phyloP scores from a whole-genome alignment of 371 early-diverging fungal genomes.

The Mortierella sp. region DNA sequence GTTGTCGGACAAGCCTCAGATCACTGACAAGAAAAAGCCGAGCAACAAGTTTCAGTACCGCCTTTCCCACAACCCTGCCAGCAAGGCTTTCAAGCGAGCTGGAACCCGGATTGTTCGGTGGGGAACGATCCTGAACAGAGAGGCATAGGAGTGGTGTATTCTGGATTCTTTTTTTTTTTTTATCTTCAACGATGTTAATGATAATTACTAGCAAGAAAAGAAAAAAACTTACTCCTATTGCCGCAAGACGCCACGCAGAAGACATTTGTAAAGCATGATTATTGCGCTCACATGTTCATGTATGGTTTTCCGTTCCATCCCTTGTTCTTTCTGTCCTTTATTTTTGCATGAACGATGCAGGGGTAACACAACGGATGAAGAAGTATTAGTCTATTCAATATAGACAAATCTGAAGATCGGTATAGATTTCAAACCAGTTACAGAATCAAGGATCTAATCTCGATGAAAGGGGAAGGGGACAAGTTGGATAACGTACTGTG shows the following conservation, averaged over 20 bases:
- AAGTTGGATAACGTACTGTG: no score
- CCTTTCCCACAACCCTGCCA: slow-evolving; percentile 35
- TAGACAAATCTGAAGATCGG: no score
- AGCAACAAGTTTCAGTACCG: slow-evolving; percentile 25
- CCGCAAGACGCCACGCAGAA: no score
- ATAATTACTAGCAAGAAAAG: no score
- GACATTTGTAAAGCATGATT: background rate
- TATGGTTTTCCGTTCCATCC: background rate
- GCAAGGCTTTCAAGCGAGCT: slow-evolving; percentile 46
- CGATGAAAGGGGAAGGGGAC: no score
- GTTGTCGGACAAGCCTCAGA: background rate
- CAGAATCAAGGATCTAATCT: no score
- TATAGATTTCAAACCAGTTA: no score
- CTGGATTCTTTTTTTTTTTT: background rate
- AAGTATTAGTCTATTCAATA: no score
- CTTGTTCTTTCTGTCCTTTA: background rate
- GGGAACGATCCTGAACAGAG: slow-evolving; percentile 30
- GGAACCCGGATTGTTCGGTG: slow-evolving; percentile 38
- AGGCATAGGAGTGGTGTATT: slow-evolving; percentile 9
- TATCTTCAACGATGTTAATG: background rate
- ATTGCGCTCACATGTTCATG: background rate
- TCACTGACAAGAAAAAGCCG: slow-evolving; percentile 19
- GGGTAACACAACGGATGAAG: background rate
- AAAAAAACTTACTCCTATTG: no score
- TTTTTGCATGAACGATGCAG: slow-evolving; percentile 25